A percentile compares a stretch with the other conserved stretches of the same genome.
Evolutionary conservation across 192 early-diverging fungal genomes (phyloP).

Genomic region (Coemansia sp.): DNA sequence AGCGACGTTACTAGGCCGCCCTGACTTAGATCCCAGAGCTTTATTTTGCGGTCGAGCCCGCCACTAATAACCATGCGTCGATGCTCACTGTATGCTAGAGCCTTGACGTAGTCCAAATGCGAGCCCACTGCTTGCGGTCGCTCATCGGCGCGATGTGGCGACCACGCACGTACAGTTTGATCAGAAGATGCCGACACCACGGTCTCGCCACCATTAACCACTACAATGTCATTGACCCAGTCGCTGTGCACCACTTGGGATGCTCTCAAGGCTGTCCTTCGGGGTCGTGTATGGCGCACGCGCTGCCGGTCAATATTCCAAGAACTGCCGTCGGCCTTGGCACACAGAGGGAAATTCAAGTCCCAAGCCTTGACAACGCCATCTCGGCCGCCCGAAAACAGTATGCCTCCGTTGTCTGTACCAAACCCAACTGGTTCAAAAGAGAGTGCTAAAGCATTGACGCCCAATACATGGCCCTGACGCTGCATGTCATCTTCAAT

Average conservation of each 20-base stretch:
- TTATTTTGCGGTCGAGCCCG: constrained; percentile 85
- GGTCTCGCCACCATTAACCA: constrained; percentile 28
- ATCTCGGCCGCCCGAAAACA: constrained; percentile 91
- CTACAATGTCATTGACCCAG: constrained; percentile 94
- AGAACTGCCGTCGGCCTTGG: constrained; percentile 1
- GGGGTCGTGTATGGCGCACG: constrained; percentile 35
- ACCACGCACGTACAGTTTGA: constrained; percentile 75
- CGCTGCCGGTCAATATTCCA: constrained; percentile 33
- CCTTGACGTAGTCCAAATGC: constrained; percentile 92
- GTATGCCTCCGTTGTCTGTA: constrained; percentile 58
- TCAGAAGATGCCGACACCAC: constrained; percentile 92
- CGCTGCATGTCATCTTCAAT: constrained; percentile 11
- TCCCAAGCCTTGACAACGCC: constrained; percentile 87
- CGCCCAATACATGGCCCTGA: constrained; percentile 75
- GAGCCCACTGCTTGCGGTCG: constrained; percentile 63
- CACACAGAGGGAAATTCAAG: constrained; percentile 47
- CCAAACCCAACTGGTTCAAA: not conserved
- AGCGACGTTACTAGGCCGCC: constrained; percentile 51
- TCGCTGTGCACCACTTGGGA: constrained; percentile 85
- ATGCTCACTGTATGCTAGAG: constrained; percentile 73
- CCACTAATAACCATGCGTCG: constrained; percentile 83
- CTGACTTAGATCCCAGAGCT: constrained; percentile 86
- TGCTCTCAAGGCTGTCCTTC: constrained; percentile 62
- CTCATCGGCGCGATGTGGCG: constrained; percentile 37
- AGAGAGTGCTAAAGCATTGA: constrained; percentile 80